Evolutionary conservation across 768 basidiomycete genomes (phyloP).

Genomic region (Leccinum pellstonianum): DNA sequence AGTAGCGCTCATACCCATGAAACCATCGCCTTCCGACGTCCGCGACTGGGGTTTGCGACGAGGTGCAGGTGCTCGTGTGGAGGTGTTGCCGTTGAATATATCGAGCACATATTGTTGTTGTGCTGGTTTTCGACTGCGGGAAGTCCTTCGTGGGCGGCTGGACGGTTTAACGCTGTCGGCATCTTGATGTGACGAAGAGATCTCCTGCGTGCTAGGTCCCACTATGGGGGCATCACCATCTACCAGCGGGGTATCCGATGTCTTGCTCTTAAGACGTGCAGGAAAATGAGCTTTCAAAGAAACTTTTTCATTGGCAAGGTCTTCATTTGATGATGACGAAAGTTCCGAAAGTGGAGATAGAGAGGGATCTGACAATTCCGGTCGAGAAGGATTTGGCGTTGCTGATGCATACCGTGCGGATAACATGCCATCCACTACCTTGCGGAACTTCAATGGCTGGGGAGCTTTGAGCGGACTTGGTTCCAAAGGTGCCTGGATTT

Average conservation of each 20-base stretch:
- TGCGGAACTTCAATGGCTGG: slow-evolving; percentile 39
- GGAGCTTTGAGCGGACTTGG: slow-evolving; percentile 20
- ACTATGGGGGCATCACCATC: slow-evolving; percentile 13
- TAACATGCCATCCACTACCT: slow-evolving; percentile 39
- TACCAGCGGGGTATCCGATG: not conserved
- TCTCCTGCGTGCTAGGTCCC: not conserved
- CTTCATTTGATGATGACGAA: slow-evolving; percentile 23
- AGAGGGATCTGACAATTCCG: slow-evolving; percentile 7
- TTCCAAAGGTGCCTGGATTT: slow-evolving; percentile 11
- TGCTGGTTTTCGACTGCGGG: slow-evolving; percentile 46
- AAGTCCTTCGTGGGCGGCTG: slow-evolving; percentile 45
- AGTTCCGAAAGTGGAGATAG: slow-evolving; percentile 25
- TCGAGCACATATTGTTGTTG: slow-evolving; percentile 36
- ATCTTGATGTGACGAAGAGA: slow-evolving; percentile 18
- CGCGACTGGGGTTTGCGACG: slow-evolving; percentile 45
- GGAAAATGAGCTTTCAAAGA: not conserved
- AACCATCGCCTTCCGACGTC: slow-evolving; percentile 39
- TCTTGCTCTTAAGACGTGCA: not conserved
- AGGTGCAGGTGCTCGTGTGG: slow-evolving; percentile 32
- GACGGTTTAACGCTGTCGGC: not conserved
- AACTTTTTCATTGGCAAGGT: slow-evolving; percentile 2
- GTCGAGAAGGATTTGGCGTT: slow-evolving; percentile 15
- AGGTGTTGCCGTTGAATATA: slow-evolving; percentile 34
- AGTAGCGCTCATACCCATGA: slow-evolving; percentile 66
- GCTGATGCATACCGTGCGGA: slow-evolving; percentile 26